A percentile compares a stretch with the other conserved stretches of the same genome.
Evolutionary conservation across 352 stramenopile species (phyloP).

Genomic region (Phytophthora vignae): DNA sequence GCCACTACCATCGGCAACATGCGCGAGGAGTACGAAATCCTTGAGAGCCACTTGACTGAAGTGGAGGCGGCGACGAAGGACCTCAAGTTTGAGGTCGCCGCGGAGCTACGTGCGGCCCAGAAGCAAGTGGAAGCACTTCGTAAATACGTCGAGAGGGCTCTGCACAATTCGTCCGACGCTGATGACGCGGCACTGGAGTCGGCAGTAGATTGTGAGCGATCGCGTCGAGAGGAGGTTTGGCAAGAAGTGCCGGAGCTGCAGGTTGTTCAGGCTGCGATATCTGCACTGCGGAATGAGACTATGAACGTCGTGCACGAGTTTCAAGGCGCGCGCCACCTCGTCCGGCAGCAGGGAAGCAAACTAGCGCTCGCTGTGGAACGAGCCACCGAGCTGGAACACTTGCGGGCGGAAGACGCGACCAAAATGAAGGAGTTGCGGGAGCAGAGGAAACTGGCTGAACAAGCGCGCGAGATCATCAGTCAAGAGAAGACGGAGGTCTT

Average conservation of each 20-base stretch:
- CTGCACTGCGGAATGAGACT: slow-evolving; percentile 52
- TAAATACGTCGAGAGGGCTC: slow-evolving; percentile 53
- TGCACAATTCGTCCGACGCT: slow-evolving; percentile 15
- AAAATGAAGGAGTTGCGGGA: slow-evolving; percentile 53
- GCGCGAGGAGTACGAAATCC: slow-evolving; percentile 40
- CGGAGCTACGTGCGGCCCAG: slow-evolving; percentile 44
- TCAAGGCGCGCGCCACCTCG: slow-evolving; percentile 46
- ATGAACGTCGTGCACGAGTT: slow-evolving; percentile 64
- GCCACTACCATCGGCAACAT: slow-evolving; percentile 48
- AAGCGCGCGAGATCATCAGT: slow-evolving; percentile 66
- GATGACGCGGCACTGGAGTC: slow-evolving; percentile 11
- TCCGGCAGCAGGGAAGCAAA: slow-evolving; percentile 45
- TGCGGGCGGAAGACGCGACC: slow-evolving; percentile 43
- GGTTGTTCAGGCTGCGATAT: slow-evolving; percentile 56
- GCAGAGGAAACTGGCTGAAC: slow-evolving; percentile 53
- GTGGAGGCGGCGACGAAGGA: slow-evolving; percentile 24
- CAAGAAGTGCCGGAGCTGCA: slow-evolving; percentile 50
- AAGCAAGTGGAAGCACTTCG: slow-evolving; percentile 56
- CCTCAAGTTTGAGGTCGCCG: slow-evolving; percentile 30
- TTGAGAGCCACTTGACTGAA: slow-evolving; percentile 42
- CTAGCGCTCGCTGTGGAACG: slow-evolving; percentile 41
- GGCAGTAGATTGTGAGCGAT: slow-evolving; percentile 9
- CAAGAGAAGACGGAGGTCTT: slow-evolving; percentile 72
- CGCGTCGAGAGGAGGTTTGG: slow-evolving; percentile 16
- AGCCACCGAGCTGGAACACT: slow-evolving; percentile 50